Base-by-base conservation (phyloP, 768 basidiomycete genomes). In the Kwoniella europaea region DNA sequence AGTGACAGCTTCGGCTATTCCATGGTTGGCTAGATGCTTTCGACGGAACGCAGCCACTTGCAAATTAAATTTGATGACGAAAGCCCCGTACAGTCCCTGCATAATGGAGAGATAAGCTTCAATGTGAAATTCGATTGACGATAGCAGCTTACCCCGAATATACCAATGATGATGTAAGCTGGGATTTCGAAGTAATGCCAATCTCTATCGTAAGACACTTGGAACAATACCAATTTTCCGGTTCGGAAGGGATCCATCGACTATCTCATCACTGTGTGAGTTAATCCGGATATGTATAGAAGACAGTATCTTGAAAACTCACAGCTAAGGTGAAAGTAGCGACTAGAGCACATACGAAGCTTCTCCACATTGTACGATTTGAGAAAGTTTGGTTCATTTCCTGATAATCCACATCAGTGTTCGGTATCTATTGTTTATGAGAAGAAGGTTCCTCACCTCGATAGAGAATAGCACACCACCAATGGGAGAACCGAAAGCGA, bases 111-210 rank as follows among this genome's bases (percentile, higher is more conserved):
- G 13, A 29, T 35, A 10, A 54, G 24, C 22, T 35, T 24, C 24
- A 24, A 24, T 24, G 24, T 24, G 24, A 24, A 24, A 24, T 24
- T 24, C 24, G 24, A 24, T 24, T 24, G 24, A 24, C 24, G 24
- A 24, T 24, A 24, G 24, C 1, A 18, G 84, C 89, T 71, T 79
- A 96, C 96, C 59, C 97, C 97, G 82, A 99, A 99, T 71, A 98
- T 87, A 10, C 97, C 97, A 53, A 99, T 88, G 69, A 98, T 88
- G 64, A 98, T 87, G 84, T 95, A 99, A 83, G 96, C 96, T 18
- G 97, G 91, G 62, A 99, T 92, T 80, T 98, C 97, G 80, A 98
- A 98, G 85, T 96, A 98, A 81, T 98, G 97, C 97, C 97, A 99
- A 78, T 94, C 94, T 42, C 96, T 88, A 81, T 92, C 92, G 83